Evolutionary conservation across 2,329 filamentous ascomycete genomes (phyloP).

Genomic region (Lojkania enalia): DNA sequence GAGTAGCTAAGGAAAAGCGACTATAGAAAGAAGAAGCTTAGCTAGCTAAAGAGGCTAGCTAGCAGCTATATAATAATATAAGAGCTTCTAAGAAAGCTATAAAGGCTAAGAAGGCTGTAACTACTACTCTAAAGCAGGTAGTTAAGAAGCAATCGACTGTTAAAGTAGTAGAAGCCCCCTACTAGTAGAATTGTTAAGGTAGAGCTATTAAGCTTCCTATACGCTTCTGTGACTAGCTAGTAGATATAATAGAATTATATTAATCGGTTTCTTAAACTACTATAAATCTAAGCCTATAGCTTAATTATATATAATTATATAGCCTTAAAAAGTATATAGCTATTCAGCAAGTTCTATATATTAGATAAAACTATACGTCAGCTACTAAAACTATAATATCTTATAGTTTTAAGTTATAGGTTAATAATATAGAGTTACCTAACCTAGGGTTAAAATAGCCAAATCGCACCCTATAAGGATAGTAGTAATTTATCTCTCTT

Average conservation of each 20-base stretch:
- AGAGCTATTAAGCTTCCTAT: neutral
- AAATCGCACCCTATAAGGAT: too few species aligned
- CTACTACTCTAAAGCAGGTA: neutral
- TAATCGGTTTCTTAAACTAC: neutral
- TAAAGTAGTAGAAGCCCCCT: neutral
- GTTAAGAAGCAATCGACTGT: neutral
- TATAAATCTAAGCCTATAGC: neutral
- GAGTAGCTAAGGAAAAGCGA: neutral
- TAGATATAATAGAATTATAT: neutral
- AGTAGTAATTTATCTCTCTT: too few species aligned
- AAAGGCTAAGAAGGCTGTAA: neutral
- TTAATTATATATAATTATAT: neutral
- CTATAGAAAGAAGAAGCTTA: neutral
- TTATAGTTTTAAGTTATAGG: too few species aligned
- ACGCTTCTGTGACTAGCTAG: neutral
- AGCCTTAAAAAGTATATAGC: neutral
- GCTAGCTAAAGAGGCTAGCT: slow-evolving; percentile 1
- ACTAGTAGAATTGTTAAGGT: neutral
- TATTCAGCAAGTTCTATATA: neutral
- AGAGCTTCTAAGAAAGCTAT: neutral
- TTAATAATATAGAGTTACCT: too few species aligned
- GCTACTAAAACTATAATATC: neutral
- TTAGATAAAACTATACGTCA: neutral
- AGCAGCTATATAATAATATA: neutral
- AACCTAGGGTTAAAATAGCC: too few species aligned